phyloP scores from a whole-genome alignment of 257 asterid species.

The Fraxinus pennsylvanica region DNA sequence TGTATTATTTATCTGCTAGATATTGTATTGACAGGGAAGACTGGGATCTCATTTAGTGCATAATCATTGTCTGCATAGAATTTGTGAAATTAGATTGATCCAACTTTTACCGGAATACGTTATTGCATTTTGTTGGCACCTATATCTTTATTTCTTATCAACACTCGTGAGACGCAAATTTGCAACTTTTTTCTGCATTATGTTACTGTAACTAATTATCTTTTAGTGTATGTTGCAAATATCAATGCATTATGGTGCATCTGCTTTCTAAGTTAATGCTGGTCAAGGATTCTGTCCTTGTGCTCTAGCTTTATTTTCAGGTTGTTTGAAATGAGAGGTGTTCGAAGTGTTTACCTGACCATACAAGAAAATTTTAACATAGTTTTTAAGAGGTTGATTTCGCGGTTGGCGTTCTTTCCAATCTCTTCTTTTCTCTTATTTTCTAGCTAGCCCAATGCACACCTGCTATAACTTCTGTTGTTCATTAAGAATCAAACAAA shows the following conservation, averaged over 20 bases:
- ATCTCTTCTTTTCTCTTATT: neutral
- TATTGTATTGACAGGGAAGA: neutral
- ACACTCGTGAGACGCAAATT: neutral
- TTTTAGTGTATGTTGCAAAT: neutral
- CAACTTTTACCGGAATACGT: neutral
- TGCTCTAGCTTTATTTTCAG: neutral
- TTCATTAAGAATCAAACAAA: neutral
- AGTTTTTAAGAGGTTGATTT: neutral
- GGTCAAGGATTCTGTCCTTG: neutral
- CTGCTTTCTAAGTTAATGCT: neutral
- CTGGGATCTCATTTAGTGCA: neutral
- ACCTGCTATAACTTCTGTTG: neutral
- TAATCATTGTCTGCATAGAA: neutral
- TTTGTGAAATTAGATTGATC: neutral
- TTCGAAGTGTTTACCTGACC: neutral
- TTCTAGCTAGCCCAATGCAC: neutral
- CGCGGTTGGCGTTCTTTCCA: neutral
- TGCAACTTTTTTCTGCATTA: neutral
- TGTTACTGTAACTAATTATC: neutral
- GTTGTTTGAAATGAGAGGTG: neutral
- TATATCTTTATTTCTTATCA: neutral
- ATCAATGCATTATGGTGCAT: neutral
- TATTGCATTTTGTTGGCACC: neutral
- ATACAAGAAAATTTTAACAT: neutral
- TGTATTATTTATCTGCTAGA: neutral